Evolutionary conservation across 805 yeast genomes (phyloP), one percentile per base, ranked within the genome.

Genomic region (Candida argentea): DNA sequence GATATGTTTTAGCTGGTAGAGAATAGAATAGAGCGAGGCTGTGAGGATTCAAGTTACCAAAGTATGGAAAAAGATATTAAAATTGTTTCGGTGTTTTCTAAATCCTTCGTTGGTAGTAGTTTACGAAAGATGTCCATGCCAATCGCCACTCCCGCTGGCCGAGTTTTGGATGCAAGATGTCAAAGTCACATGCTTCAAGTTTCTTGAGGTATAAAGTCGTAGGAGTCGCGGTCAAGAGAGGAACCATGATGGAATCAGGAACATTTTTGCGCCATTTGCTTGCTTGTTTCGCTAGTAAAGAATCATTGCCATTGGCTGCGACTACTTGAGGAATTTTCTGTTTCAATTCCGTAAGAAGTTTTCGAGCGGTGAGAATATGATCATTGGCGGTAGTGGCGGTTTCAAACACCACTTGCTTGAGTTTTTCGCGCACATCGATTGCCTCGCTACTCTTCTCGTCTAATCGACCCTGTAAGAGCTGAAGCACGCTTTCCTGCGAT

Each of bases 331-430:
- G 37, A n/a, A 72, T 60, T 11, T 57, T 62, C 3, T 33, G 35
- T 30, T 53, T 56, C 9, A 68, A 48, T 18, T 57, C 46, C 1
- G 40, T 34, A 14, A 78, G 47, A 38, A 79, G 71, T n/a, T 57
- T 48, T 27, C 80, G 58, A 2, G 91, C 85, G 1, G 86, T 60
- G 4, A 83, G 48, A 3, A 84, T 44, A 48, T 83, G 94, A 47
- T 83, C 94, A 51, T 84, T 83, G 3, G 94, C 91, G 1, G 66
- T 55, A 4, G 78, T 72, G 3, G 91, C 82, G 4, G 78, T 69
- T 26, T 76, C 83, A 43, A 67, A 84, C 2, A 80, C 61, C 6
- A 75, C 71, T 42, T 76, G 73, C 34, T 69, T 67, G 32, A 80
- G 41, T 29, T 51, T 52, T 6, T 56, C 59, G 16, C 44, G 37